Percentiles rank a stretch among this genome's conserved stretches.
These are phyloP conservation scores for Trichoderma arundinaceum DNA, from an alignment of 2,329 filamentous ascomycete genomes.

Conservation along the genomic window DNA sequence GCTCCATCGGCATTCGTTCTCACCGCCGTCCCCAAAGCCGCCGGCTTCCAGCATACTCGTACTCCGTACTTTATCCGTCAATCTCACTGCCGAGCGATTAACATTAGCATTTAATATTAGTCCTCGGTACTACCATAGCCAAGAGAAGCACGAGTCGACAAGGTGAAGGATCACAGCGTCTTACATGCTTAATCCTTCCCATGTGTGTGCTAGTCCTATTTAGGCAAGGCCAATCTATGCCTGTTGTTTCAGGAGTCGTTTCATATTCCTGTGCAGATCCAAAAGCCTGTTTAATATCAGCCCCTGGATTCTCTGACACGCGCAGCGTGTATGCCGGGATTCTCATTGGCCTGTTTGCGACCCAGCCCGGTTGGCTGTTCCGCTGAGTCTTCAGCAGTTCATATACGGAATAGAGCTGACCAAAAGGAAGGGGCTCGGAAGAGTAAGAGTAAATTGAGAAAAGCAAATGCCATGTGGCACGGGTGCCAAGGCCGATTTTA, in stretches of 20 bases:
- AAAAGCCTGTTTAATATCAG: slow-evolving; percentile 15
- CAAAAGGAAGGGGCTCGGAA: not conserved
- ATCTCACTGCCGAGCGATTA: slow-evolving; percentile 6
- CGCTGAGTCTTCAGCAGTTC: no score
- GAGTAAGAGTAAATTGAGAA: no score
- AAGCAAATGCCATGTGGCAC: not conserved
- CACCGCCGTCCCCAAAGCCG: slow-evolving; percentile 3
- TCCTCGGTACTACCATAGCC: slow-evolving; percentile 2
- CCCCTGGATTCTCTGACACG: not conserved
- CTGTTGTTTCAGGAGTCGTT: slow-evolving; percentile 27
- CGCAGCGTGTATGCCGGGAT: not conserved
- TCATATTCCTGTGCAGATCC: slow-evolving; percentile 23
- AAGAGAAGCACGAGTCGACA: not conserved
- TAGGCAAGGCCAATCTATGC: slow-evolving; percentile 13
- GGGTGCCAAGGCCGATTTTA: not conserved
- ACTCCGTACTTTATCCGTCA: no score
- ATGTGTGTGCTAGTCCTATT: not conserved
- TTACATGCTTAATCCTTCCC: not conserved
- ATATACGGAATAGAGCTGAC: not conserved
- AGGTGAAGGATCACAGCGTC: not conserved
- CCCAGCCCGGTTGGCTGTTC: no score
- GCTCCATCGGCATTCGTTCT: not conserved
- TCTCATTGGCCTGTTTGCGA: not conserved
- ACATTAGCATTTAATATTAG: not conserved
- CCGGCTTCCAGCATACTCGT: no score